Evolutionary conservation across 1,284 basidiomycete species (phyloP).

Genomic region (Gymnopus androsaceus): DNA sequence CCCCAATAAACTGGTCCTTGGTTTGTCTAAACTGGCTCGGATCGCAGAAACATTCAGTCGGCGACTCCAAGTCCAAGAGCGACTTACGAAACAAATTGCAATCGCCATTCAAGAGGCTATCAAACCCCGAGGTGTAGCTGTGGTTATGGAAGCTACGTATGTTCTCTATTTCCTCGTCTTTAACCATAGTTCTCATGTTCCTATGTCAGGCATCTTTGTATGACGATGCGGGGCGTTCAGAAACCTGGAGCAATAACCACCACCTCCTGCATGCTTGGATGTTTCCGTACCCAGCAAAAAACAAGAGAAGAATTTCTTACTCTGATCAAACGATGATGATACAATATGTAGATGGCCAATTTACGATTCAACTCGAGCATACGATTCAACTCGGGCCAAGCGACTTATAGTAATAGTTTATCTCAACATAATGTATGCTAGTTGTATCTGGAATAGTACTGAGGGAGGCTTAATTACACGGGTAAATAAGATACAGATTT

Average conservation of each 20-base stretch:
- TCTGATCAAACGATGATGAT: slow-evolving; percentile 64
- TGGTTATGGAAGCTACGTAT: slow-evolving; percentile 97
- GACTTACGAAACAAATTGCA: slow-evolving; percentile 96
- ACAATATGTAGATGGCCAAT: slow-evolving; percentile 25
- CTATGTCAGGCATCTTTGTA: slow-evolving; percentile 88
- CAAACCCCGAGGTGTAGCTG: slow-evolving; percentile 95
- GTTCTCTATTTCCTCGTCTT: slow-evolving; percentile 30
- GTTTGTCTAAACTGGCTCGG: slow-evolving; percentile 95
- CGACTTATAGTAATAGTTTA: slow-evolving; percentile 8
- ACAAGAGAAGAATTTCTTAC: slow-evolving; percentile 95
- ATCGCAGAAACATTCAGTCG: slow-evolving; percentile 98
- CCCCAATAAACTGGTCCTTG: slow-evolving; percentile 93
- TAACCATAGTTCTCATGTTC: slow-evolving; percentile 15
- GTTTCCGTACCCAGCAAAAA: slow-evolving; percentile 96
- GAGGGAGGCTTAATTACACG: too few relatives aligned
- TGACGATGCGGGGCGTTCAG: slow-evolving; percentile 99
- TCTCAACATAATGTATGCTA: slow-evolving; percentile 16
- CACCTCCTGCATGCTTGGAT: slow-evolving; percentile 99
- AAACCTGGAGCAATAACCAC: slow-evolving; percentile 96
- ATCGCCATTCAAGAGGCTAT: slow-evolving; percentile 97
- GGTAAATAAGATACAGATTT: too few relatives aligned
- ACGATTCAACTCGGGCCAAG: background rate
- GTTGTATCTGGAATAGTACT: background rate
- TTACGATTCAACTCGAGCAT: slow-evolving; percentile 42
- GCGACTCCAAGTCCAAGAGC: slow-evolving; percentile 95